These are phyloP conservation scores for Wickerhamiella kazuoi DNA, from an alignment of 805 yeast species.

Conservation along the genomic window DNA sequence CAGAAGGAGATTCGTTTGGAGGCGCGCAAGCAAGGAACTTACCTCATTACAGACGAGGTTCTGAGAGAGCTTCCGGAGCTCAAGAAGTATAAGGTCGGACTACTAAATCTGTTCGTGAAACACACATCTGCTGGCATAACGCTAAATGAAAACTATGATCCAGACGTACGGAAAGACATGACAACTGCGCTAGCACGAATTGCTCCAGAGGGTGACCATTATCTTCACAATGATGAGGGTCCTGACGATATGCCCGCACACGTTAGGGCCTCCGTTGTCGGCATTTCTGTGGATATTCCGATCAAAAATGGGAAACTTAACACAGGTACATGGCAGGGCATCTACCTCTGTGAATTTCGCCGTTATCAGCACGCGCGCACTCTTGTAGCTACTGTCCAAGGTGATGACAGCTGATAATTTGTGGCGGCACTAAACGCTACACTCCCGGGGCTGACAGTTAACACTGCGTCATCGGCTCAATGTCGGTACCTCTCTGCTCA, in stretches of 20 bases:
- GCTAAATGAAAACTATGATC: constrained; percentile 63
- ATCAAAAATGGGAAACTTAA: constrained; percentile 49
- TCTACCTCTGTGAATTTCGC: constrained; percentile 61
- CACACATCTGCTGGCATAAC: constrained; percentile 70
- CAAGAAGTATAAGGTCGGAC: constrained; percentile 41
- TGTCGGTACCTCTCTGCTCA: too few species aligned
- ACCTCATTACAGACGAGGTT: constrained; percentile 55
- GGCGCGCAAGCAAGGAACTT: constrained; percentile 48
- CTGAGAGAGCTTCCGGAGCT: constrained; percentile 39
- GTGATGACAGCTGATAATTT: too few species aligned
- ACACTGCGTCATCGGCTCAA: too few species aligned
- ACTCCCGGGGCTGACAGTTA: too few species aligned
- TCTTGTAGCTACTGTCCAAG: constrained; percentile 59
- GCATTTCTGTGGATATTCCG: constrained; percentile 50
- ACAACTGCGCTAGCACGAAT: constrained; percentile 40
- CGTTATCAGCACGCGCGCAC: constrained; percentile 43
- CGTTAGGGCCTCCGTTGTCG: constrained; percentile 41
- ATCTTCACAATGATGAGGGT: constrained; percentile 54
- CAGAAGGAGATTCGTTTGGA: constrained; percentile 38
- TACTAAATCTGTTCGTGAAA: constrained; percentile 48
- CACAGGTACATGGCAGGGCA: constrained; percentile 76
- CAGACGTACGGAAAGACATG: constrained; percentile 61
- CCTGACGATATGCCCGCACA: constrained; percentile 78
- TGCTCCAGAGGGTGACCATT: constrained; percentile 45
- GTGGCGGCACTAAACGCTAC: too few species aligned